These are phyloP conservation scores for Sporodiniella umbellata DNA, from an alignment of 371 early-diverging fungal genomes.

Conservation along the genomic window DNA sequence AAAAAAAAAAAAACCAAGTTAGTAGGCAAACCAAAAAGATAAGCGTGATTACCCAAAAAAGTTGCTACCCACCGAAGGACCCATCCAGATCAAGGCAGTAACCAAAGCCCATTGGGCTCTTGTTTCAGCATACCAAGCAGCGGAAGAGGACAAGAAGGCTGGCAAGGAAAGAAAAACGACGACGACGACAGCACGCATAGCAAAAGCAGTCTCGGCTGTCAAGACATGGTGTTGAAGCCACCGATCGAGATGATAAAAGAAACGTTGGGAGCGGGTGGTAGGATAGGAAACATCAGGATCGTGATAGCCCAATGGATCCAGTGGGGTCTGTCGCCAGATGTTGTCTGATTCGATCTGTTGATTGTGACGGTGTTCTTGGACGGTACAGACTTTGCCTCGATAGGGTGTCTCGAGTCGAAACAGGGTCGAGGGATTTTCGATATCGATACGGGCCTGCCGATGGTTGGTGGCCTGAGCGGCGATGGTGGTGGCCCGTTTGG, in stretches of 20 bases:
- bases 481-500: constrained; percentile 14
- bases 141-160: constrained; percentile 30
- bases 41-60: constrained; percentile 51
- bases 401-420: constrained; percentile 12
- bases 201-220: constrained; percentile 35
- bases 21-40: no score
- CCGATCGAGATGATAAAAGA: constrained; percentile 27
- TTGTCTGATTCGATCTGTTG: neutral
- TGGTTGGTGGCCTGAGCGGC: neutral
- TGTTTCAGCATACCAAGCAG: constrained; percentile 31
- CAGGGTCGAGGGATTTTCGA: constrained; percentile 1
- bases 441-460: neutral
- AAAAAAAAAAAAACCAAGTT: constrained; percentile 3
- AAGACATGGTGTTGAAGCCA: constrained; percentile 25
- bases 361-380: constrained; percentile 1
- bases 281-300: constrained; percentile 47
- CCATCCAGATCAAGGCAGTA: constrained; percentile 51
- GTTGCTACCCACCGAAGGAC: constrained; percentile 44
- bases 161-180: constrained; percentile 34
- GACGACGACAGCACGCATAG: constrained; percentile 31
- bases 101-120: constrained; percentile 47
- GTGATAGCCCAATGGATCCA: constrained; percentile 33
- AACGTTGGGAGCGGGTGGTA: constrained; percentile 21
- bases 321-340: constrained; percentile 15
- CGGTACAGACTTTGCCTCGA: constrained; percentile 9